Evolutionary conservation across 2,329 filamentous ascomycete species (phyloP), one percentile per base, ranked within the genome.

Genomic region (Curvularia eragrostidis): DNA sequence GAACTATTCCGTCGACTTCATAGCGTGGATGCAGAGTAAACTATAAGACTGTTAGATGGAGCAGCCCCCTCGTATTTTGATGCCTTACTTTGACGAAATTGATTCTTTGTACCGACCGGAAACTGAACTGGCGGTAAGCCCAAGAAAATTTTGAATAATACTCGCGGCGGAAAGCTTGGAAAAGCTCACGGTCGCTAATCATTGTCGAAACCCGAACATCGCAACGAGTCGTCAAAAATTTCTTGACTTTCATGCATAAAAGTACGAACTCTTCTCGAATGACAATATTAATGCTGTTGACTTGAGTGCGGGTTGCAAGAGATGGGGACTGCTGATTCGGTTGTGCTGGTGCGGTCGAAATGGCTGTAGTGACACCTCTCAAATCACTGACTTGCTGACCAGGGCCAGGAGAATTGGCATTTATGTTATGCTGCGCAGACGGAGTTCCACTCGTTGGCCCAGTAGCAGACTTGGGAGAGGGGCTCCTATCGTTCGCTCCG

Each of bases 211-310:
- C 15, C n/a, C 9, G 23, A 9, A 54, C 24, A 21, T 54, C 52
- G 9, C 48, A 24, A 15, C 52, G 52, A 6, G 10, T 19, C 10
- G 32, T 48, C 9, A 54, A 15, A 15, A 19, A 48, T 8, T 21
- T 42, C 15, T 54, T 39, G 13, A 41, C 26, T 7, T 24, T 38
- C 7, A 41, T 24, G 15, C 52, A 54, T 13, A 54, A 38, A 1
- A 54, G 52, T 5, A 54, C 48, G n/a, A 41, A 54, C n/a, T 54
- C 44, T 26, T 47, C 28, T 18, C 28, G 51, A n/a, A 38, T 47
- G 28, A 28, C 19, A 15, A 47, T 34, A 28, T 5, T 24, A 0
- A 30, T n/a, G 3, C 12, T 23, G 13, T 43, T 52, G 8, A 19
- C 50, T 34, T 7, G 12, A 34, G 28, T 21, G 18, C 12, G 6